Evolutionary conservation across 495 filamentous ascomycete genomes (phyloP).

Genomic region (Neurospora sp.): DNA sequence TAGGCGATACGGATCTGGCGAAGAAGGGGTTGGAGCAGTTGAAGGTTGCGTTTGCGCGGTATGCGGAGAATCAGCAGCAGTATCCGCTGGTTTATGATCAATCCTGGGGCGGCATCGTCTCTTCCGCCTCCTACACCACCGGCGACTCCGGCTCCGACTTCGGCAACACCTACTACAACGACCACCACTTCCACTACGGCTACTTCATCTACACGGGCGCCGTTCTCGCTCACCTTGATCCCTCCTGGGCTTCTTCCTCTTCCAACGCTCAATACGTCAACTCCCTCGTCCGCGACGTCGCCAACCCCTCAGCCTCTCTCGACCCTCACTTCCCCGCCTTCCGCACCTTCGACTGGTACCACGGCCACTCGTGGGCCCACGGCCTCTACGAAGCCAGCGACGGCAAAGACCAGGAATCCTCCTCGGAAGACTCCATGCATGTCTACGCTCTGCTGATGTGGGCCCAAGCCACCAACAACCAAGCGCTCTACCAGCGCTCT

Average conservation of each 20-base stretch:
- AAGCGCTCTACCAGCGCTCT: constrained; percentile 1
- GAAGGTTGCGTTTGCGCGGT: constrained; percentile 66
- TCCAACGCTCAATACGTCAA: constrained; percentile 73
- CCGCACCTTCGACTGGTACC: constrained; percentile 87
- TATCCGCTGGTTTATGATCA: constrained; percentile 73
- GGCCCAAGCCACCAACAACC: constrained; percentile 65
- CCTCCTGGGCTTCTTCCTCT: constrained; percentile 61
- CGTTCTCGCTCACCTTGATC: constrained; percentile 73
- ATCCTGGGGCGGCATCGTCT: constrained; percentile 80
- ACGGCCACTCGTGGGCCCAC: constrained; percentile 94
- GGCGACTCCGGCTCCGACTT: constrained; percentile 65
- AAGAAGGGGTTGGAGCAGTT: constrained; percentile 54
- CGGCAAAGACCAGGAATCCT: constrained; percentile 87
- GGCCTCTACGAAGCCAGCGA: constrained; percentile 87
- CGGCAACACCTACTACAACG: constrained; percentile 82
- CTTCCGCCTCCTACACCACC: constrained; percentile 65
- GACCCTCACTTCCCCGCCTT: constrained; percentile 79
- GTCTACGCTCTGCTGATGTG: constrained; percentile 91
- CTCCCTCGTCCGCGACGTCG: constrained; percentile 63
- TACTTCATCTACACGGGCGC: constrained; percentile 90
- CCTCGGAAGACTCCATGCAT: constrained; percentile 83
- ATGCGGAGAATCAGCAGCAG: constrained; percentile 65
- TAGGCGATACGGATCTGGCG: constrained; percentile 49
- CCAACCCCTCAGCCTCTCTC: constrained; percentile 54
- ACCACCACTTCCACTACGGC: constrained; percentile 89